phyloP scores from a whole-genome alignment of 2,329 filamentous ascomycete genomes.

The Talaromyces funiculosus region DNA sequence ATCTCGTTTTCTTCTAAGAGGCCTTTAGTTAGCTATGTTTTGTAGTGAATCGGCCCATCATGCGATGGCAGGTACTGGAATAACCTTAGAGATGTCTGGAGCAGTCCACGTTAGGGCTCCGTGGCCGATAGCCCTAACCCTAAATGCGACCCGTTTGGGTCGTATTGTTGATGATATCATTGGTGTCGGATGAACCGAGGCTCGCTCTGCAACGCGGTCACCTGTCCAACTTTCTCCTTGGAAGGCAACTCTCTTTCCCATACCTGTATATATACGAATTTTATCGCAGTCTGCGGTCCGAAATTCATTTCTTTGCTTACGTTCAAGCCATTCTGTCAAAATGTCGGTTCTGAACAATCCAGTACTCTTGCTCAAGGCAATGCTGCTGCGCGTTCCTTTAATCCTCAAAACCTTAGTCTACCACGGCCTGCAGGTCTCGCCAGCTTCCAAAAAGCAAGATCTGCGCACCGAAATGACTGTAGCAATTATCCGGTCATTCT shows the following conservation, averaged over 20 bases:
- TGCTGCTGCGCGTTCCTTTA: constrained; percentile 37
- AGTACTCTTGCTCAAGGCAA: constrained; percentile 29
- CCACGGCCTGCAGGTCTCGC: constrained; percentile 57
- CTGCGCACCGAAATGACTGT: constrained; percentile 68
- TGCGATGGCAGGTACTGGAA: too few relatives aligned
- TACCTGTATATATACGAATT: neutral
- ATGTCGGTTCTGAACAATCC: constrained; percentile 24
- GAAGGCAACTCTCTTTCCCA: neutral
- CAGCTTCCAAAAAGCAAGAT: constrained; percentile 70
- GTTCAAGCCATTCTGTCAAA: neutral
- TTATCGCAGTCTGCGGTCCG: neutral
- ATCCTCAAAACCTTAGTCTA: constrained; percentile 39
- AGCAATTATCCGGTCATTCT: constrained; percentile 62
- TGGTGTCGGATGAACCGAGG: neutral
- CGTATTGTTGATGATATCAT: neutral
- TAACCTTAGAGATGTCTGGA: too few relatives aligned
- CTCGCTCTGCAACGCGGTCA: neutral
- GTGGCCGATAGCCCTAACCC: neutral
- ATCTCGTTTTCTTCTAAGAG: neutral
- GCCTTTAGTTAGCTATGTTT: too few relatives aligned
- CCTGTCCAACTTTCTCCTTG: neutral
- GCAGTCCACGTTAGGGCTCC: too few relatives aligned
- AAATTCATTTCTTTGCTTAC: too few relatives aligned
- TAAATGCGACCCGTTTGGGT: neutral
- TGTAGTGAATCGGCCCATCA: too few relatives aligned